Base-by-base conservation (phyloP, 441 rosid genomes). In the Pelargonium cotyledonis region DNA sequence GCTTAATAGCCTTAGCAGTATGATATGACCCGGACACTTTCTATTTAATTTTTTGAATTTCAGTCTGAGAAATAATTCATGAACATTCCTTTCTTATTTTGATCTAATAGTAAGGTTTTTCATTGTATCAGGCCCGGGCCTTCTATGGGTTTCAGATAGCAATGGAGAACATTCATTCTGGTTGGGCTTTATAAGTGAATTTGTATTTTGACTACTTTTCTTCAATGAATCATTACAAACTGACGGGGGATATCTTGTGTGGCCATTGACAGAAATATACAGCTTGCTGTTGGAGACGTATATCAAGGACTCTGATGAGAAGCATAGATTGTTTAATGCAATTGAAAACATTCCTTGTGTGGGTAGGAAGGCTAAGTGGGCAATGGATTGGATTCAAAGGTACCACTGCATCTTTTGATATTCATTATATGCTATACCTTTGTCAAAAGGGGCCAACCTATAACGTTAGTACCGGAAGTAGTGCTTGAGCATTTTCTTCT, bases 121-220 rank as follows among this genome's bases (percentile, higher is more conserved):
- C 51, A 51, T 65, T 69, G 46, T 78, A 66, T 77, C 85, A 91
- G 96, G 96, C 96, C 69, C 85, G 96, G 40, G 96, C 98, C 49
- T 90, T 92, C 81, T 92, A 90, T 70, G 92, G 94, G 60, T 92
- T 92, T 79, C 96, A 92, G 82, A 89, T 90, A 49, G 96, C 96
- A 19, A 92, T 90, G 95, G 96, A 90, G 82, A 92, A 92, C 73
- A 81, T 92, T 80, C 98, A 90, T 84, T 90, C 97, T 10, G 98
- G 98, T 92, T 86, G 43, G 75, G 72, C 68, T 78, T 78, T 65
- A n/a, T 67, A 16, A 53, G 41, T 68, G 53, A 68, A 23, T 41
- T 58, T 16, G 21, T 43, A 51, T 46, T 68, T 44, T 23, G 26
- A 3, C 11, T 35, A 8, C 15, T 60, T 69, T 67, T 53, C 65